Base-by-base conservation (phyloP, 2,329 filamentous ascomycete genomes). In the Hymenoscyphus linearis region DNA sequence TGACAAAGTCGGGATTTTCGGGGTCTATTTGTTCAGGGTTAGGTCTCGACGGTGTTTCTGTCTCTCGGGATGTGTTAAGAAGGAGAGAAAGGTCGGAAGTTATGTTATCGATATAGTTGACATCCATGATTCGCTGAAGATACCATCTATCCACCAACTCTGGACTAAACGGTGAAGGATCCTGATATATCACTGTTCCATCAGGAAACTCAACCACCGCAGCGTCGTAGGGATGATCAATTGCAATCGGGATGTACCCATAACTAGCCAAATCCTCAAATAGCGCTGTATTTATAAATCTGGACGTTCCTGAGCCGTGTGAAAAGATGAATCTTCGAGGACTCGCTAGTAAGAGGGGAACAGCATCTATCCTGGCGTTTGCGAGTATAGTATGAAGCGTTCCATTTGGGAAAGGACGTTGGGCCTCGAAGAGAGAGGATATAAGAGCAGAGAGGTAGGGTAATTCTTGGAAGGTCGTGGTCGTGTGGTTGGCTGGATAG, bases 171-270 rank as follows among this genome's bases (percentile, higher is more conserved):
- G 40, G 40, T 3, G 18, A 47, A 18, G 40, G 6, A n/a, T 53
- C 26, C 2, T 31, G 16, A 16, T 55, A 37, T 2, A 55, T 37
- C 1, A 55, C 53, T 4, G 57, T 53, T 22, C 60, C 66, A 44
- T 72, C 65, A 0, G 71, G 71, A 31, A 70, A 74, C 57, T 72
- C 70, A 10, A 74, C 66, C 25, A 70, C 65, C 1, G 65, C 59
- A 1, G 68, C 64, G 61, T 74, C 72, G 54, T 74, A 72, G 13
- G 72, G 67, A 58, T 74, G 72, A 55, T 74, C 72, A 35, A 74
- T 64, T 6, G 71, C 64, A 10, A 74, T 63, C n/a, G 73, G 68
- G 25, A 67, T 67, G 55, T 70, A 74, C 4, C 73, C 73, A 12
- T 66, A 34, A 56, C 71, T 74, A 3, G 73, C 67, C 2, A 74